These are phyloP conservation scores for Mycosphaerella arachidis DNA, from an alignment of 2,329 filamentous ascomycete genomes.

Conservation along the genomic window DNA sequence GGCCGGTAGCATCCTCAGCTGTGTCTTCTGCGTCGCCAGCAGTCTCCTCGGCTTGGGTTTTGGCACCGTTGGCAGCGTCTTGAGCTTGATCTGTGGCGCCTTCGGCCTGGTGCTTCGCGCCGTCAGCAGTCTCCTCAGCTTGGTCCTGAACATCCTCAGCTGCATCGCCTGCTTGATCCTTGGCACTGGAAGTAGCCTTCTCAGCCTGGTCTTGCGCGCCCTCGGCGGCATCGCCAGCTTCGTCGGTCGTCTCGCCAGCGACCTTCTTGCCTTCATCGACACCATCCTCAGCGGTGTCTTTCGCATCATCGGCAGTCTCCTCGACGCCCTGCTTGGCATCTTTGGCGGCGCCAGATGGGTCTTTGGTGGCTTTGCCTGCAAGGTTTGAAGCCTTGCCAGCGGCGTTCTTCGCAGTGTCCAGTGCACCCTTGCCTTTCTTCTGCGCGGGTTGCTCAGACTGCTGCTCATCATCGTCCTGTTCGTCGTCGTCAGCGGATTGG, in stretches of 20 bases:
- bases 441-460: slow-evolving; percentile 26
- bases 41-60: slow-evolving; percentile 27
- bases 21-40: slow-evolving; percentile 29
- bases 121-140: slow-evolving; percentile 31
- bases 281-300: slow-evolving; percentile 29
- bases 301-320: slow-evolving; percentile 31
- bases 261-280: slow-evolving; percentile 30
- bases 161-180: slow-evolving; percentile 33
- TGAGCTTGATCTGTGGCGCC: slow-evolving; percentile 29
- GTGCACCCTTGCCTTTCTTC: slow-evolving; percentile 31
- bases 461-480: slow-evolving; percentile 25
- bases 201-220: slow-evolving; percentile 28
- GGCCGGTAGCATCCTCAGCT: slow-evolving; percentile 27
- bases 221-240: slow-evolving; percentile 12
- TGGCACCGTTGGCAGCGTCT: slow-evolving; percentile 28
- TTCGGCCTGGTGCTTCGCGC: slow-evolving; percentile 29
- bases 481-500: slow-evolving; percentile 32
- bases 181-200: slow-evolving; percentile 30
- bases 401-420: slow-evolving; percentile 44
- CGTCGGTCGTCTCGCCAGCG: slow-evolving; percentile 30
- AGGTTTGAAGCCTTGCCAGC: slow-evolving; percentile 45
- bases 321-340: slow-evolving; percentile 34
- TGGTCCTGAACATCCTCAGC: slow-evolving; percentile 30
- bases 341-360: slow-evolving; percentile 28
- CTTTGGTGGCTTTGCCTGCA: slow-evolving; percentile 41